These are phyloP conservation scores for Plasmopara halstedii DNA, from an alignment of 352 stramenopile genomes.

Conservation along the genomic window DNA sequence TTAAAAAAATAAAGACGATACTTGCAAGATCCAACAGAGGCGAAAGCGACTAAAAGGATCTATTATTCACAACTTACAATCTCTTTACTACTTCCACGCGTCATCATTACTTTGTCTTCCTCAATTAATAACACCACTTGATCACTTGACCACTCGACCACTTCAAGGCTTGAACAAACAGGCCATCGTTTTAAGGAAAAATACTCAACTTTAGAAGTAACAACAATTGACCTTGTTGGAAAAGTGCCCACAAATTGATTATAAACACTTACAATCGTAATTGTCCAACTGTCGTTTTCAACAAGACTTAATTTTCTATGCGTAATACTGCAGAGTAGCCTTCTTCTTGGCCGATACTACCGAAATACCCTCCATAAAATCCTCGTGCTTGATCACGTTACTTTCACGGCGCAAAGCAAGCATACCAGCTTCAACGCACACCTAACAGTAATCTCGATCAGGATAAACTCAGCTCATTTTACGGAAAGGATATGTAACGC, in stretches of 20 bases:
- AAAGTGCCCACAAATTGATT: background rate
- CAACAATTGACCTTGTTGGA: background rate
- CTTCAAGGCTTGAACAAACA: background rate
- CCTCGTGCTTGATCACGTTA: slow-evolving; percentile 96
- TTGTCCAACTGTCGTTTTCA: slow-evolving; percentile 1
- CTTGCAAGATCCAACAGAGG: slow-evolving; percentile 55
- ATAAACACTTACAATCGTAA: background rate
- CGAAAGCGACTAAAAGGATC: slow-evolving; percentile 51
- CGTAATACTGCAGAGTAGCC: slow-evolving; percentile 96
- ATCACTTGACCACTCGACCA: background rate
- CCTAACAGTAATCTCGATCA: slow-evolving; percentile 26
- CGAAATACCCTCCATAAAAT: slow-evolving; percentile 99
- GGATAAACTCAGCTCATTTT: too few species aligned
- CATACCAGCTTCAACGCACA: slow-evolving; percentile 99
- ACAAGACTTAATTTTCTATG: slow-evolving; percentile 46
- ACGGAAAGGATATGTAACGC: slow-evolving; percentile 3
- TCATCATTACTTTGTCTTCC: background rate
- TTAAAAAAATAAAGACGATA: slow-evolving; percentile 73
- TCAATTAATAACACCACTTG: too few species aligned
- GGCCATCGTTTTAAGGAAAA: background rate
- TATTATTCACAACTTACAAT: slow-evolving; percentile 29
- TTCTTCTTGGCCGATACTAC: slow-evolving; percentile 98
- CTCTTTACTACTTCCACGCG: background rate
- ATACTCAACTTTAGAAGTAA: background rate
- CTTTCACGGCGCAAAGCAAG: slow-evolving; percentile 93